Evolutionary conservation across 2,329 filamentous ascomycete genomes (phyloP), one percentile per base, ranked within the genome.

Genomic region (Aspergillus thermomutatus): DNA sequence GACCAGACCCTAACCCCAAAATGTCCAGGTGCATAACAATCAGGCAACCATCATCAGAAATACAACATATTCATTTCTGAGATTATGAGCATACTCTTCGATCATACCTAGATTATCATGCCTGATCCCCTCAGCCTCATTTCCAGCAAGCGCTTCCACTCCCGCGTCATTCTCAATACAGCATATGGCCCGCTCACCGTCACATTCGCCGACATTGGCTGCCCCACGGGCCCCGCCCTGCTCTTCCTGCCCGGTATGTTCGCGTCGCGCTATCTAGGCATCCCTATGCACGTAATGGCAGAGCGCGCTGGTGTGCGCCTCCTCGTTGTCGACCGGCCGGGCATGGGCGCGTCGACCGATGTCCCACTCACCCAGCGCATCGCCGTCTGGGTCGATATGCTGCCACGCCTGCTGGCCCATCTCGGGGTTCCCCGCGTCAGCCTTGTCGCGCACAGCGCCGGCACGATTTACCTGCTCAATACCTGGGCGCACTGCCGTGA

Each of bases 391-490:
- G 64, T 78, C 25, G 76, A 80, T 58, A 70, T 71, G 1, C 65
- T 80, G 1, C 76, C 77, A 19, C 60, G 57, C 4, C 63, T 81
- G 0, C 65, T 80, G 5, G 40, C 64, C 4, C 56, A 68, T 45
- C 68, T 81, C 4, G 49, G 64, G 0, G 72, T 67, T 21, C 9
- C 46, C 3, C 56, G 52, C 11, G 71, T 80, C 19, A 65, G 63
- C n/a, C 58, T 80, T 0, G 64, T 73, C 1, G 66, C 72, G 19
- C 78, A 80, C 56, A 74, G 69, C 23, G 72, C 73, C 0, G 79
- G 79, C 2, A 76, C 76, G 0, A 66, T 79, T 1, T 80, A 77
- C 56, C 59, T 71, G 3, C 64, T 81, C 25, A 80, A 80, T 53
- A 74, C 76, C 4, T 62, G 53, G 34, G 47, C 50, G 1, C 21